These are phyloP conservation scores for Gamsiella multidivaricata DNA, from an alignment of 192 early-diverging fungal species.

Conservation along the genomic window DNA sequence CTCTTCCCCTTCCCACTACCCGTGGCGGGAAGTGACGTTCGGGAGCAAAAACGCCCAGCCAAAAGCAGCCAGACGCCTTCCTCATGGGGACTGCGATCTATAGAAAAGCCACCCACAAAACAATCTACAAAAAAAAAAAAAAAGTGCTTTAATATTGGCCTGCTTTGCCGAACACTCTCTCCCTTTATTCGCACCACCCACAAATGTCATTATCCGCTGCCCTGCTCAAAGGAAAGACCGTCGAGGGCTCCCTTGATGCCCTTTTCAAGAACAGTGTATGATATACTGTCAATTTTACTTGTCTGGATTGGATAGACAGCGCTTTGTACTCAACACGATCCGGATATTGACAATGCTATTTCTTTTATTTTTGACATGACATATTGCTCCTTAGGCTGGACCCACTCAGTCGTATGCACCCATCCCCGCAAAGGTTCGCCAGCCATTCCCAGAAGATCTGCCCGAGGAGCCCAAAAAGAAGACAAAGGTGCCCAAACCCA, in stretches of 20 bases:
- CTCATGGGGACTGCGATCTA: not conserved
- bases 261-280: conserved; percentile 72
- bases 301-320: too few relatives aligned
- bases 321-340: too few relatives aligned
- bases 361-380: too few relatives aligned
- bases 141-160: not conserved
- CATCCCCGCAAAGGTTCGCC: conserved; percentile 32
- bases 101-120: conserved; percentile 7
- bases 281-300: not conserved
- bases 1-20: too few relatives aligned
- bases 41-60: too few relatives aligned
- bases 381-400: too few relatives aligned
- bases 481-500: conserved; percentile 46
- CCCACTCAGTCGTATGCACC: conserved; percentile 31
- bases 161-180: not conserved
- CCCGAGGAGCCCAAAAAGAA: conserved; percentile 35
- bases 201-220: conserved; percentile 45
- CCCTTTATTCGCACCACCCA: conserved; percentile 3
- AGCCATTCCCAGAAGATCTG: conserved; percentile 46
- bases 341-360: too few relatives aligned
- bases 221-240: conserved; percentile 41
- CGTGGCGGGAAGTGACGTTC: too few relatives aligned
- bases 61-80: too few relatives aligned
- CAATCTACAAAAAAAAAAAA: not conserved
- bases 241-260: conserved; percentile 66